Conservation (phyloP, 2,329 filamentous ascomycete genomes). For the Clarireedia monteithiana region DNA sequence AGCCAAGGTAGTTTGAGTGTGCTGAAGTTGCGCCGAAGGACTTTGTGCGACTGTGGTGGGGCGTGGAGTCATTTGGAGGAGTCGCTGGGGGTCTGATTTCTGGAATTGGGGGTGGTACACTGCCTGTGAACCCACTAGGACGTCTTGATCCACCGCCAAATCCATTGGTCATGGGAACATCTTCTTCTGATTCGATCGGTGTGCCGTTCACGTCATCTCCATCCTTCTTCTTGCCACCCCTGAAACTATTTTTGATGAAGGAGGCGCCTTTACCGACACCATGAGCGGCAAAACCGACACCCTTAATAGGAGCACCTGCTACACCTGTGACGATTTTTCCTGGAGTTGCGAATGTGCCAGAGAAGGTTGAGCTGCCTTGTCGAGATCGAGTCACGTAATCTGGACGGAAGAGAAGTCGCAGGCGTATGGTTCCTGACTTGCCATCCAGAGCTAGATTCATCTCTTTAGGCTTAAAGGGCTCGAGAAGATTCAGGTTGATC, state of each 20-base stretch:
- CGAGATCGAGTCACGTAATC: constrained; percentile 81
- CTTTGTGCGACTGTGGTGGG: constrained; percentile 37
- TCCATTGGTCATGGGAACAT: constrained; percentile 30
- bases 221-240: constrained; percentile 56
- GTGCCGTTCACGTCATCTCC: constrained; percentile 1
- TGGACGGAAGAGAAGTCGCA: constrained; percentile 87
- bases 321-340: constrained; percentile 79
- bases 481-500: constrained; percentile 71
- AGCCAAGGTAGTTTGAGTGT: constrained; percentile 52
- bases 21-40: constrained; percentile 59
- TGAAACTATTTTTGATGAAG: constrained; percentile 81
- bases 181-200: constrained; percentile 34
- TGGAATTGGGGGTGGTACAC: constrained; percentile 2
- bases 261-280: constrained; percentile 78
- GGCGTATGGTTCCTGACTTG: constrained; percentile 74
- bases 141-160: constrained; percentile 15
- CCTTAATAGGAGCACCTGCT: constrained; percentile 88
- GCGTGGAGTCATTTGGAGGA: constrained; percentile 21
- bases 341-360: constrained; percentile 78
- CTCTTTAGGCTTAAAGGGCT: constrained; percentile 78
- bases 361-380: constrained; percentile 89
- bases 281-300: constrained; percentile 62
- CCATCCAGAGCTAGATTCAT: constrained; percentile 71
- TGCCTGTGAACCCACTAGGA: constrained; percentile 10
- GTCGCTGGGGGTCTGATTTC: constrained; percentile 17